Percentiles rank a stretch among this genome's conserved stretches.
phyloP scores from a whole-genome alignment of 1,139 yeast species.

The Yamadazyma kanchanaburiensis region DNA sequence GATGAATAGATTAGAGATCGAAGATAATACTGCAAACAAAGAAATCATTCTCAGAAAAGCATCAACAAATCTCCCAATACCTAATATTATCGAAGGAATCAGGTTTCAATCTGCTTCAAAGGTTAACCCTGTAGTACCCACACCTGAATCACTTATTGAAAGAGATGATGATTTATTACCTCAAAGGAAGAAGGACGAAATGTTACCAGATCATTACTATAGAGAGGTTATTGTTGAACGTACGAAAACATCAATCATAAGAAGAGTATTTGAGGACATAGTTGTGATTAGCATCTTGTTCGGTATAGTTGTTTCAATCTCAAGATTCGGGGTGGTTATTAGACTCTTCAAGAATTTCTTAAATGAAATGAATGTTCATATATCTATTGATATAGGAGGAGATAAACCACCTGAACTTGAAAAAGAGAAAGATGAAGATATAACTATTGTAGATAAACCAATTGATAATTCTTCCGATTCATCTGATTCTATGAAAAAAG shows the following conservation, averaged over 20 bases:
- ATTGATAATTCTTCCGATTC: conserved; percentile 2
- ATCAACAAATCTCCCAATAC: conserved; percentile 11
- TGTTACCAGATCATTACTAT: too few relatives aligned
- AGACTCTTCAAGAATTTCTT: neutral
- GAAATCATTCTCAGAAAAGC: conserved; percentile 7
- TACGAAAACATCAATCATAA: conserved; percentile 12
- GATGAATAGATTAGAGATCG: conserved; percentile 17
- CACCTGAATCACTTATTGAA: too few relatives aligned
- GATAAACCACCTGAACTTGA: neutral
- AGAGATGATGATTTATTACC: too few relatives aligned
- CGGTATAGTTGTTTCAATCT: conserved; percentile 7
- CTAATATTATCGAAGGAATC: conserved; percentile 37
- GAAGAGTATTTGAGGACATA: conserved; percentile 49
- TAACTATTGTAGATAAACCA: neutral
- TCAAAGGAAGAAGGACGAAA: too few relatives aligned
- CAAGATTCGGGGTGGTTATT: neutral
- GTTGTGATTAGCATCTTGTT: conserved; percentile 35
- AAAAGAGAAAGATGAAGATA: neutral
- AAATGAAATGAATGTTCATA: conserved; percentile 18
- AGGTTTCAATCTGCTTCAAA: conserved; percentile 19
- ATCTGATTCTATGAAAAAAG: conserved; percentile 1
- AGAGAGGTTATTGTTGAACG: too few relatives aligned
- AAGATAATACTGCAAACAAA: conserved; percentile 13
- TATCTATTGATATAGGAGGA: conserved; percentile 10
- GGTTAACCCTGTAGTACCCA: neutral